Conservation (phyloP, 148 eudicot species). For the Amaranthus hypochondriacus region DNA sequence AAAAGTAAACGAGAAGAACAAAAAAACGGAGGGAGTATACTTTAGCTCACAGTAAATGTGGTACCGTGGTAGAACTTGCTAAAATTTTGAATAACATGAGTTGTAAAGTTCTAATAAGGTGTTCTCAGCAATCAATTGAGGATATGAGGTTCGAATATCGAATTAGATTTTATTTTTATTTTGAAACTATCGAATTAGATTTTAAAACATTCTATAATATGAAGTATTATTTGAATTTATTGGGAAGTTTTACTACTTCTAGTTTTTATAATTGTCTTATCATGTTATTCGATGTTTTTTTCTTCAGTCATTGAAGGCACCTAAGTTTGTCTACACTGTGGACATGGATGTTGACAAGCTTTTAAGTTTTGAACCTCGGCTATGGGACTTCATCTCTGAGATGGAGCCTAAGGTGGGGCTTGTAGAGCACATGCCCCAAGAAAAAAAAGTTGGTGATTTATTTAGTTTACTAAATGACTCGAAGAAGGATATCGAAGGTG, state of each 20-base stretch:
- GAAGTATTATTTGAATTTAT: background rate
- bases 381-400: conserved; percentile 71
- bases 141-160: background rate
- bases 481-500: conserved; percentile 33
- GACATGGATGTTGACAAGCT: conserved; percentile 84
- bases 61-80: background rate
- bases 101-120: background rate
- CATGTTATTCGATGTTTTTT: conserved; percentile 12
- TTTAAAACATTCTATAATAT: background rate
- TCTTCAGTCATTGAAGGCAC: conserved; percentile 61
- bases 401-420: conserved; percentile 70
- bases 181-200: background rate
- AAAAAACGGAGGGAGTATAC: background rate
- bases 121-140: background rate
- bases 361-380: conserved; percentile 58
- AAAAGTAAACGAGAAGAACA: no score
- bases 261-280: conserved; percentile 4
- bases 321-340: conserved; percentile 89
- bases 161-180: background rate
- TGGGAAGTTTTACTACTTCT: background rate
- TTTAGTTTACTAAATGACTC: conserved; percentile 41
- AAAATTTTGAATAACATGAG: background rate
- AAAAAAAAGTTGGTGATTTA: conserved; percentile 50
- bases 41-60: background rate
- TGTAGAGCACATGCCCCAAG: conserved; percentile 59